Evolutionary conservation across 306 rosid genomes (phyloP).

Genomic region (Vigna unguiculata): DNA sequence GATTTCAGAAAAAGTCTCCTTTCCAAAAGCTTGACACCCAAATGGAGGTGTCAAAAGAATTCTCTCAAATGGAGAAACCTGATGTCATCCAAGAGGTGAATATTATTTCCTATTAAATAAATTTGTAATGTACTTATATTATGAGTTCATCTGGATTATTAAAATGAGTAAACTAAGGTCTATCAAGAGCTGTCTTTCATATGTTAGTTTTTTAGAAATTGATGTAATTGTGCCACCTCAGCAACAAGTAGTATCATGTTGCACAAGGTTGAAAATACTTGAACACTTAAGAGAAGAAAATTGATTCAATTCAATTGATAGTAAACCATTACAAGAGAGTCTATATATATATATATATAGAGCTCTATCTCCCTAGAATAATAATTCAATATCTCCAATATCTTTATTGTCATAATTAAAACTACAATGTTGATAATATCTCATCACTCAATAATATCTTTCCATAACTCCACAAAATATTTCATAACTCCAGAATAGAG

Average conservation of each 20-base stretch:
- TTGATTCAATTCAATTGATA: too few species aligned
- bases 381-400: too few species aligned
- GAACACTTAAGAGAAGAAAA: too few species aligned
- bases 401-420: too few species aligned
- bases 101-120: conserved; percentile 27
- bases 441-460: too few species aligned
- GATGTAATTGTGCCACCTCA: conserved; percentile 5
- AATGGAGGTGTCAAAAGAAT: conserved; percentile 64
- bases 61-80: conserved; percentile 66
- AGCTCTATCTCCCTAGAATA: too few species aligned
- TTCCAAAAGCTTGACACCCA: conserved; percentile 47
- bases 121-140: neutral
- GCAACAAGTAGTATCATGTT: conserved; percentile 7
- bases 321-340: too few species aligned
- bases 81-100: conserved; percentile 83
- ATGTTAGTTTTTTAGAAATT: conserved; percentile 20
- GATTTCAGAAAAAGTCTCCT: conserved; percentile 52
- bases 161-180: conserved; percentile 64
- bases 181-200: conserved; percentile 54
- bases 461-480: neutral
- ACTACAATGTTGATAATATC: too few species aligned
- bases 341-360: too few species aligned
- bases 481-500: conserved; percentile 10
- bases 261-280: neutral
- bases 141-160: conserved; percentile 35